Conservation (phyloP, 108 stramenopile species). For the Discostella stelligeroides region DNA sequence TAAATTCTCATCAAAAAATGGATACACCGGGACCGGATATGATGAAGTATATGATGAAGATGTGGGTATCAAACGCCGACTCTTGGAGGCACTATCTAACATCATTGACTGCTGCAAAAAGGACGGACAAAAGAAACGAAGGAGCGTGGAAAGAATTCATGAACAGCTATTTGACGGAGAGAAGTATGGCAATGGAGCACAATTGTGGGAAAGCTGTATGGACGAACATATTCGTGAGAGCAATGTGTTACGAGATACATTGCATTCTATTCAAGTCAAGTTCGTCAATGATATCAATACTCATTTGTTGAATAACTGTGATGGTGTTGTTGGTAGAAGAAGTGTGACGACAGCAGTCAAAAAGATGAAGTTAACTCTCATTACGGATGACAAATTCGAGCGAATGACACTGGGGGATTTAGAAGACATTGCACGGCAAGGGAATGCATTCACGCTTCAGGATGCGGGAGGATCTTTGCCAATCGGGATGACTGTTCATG, state of each 20-base stretch:
- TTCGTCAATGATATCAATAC: conserved; percentile 43
- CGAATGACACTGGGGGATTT: conserved; percentile 41
- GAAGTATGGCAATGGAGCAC: conserved; percentile 14
- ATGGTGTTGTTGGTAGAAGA: background rate
- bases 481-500: conserved; percentile 30
- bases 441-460: conserved; percentile 52
- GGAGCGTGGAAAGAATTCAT: background rate
- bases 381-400: conserved; percentile 71
- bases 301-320: conserved; percentile 6
- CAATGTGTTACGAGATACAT: conserved; percentile 37
- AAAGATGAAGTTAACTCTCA: conserved; percentile 14
- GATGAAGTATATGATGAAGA: conserved; percentile 77
- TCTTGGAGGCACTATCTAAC: conserved; percentile 25
- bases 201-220: conserved; percentile 53
- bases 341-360: conserved; percentile 7
- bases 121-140: background rate
- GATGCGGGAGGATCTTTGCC: conserved; percentile 63
- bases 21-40: conserved; percentile 75
- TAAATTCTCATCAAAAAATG: conserved; percentile 45
- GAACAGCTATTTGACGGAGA: conserved; percentile 52
- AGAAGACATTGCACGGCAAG: conserved; percentile 52
- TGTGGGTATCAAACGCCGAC: conserved; percentile 54
- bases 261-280: conserved; percentile 31
- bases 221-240: conserved; percentile 51
- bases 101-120: conserved; percentile 10